Percentiles rank a stretch among this genome's conserved stretches.
phyloP scores from a whole-genome alignment of 1,284 basidiomycete genomes.

The Polyporus tsugae region DNA sequence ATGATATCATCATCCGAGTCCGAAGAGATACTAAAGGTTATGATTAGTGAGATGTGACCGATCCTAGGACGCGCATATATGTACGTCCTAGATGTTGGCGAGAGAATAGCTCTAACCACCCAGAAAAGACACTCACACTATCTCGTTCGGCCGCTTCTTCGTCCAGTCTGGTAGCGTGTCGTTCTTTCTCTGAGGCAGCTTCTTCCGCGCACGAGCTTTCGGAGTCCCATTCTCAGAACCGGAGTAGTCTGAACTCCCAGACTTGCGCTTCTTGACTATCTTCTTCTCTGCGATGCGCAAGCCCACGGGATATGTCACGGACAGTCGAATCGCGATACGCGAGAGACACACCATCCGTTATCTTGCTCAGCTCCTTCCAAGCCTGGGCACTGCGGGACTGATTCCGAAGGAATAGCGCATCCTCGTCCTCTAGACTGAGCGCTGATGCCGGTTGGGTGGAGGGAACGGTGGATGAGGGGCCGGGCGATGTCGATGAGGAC shows the following conservation, averaged over 20 bases:
- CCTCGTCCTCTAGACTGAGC: conserved; percentile 54
- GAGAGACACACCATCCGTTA: conserved; percentile 55
- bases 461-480: conserved; percentile 26
- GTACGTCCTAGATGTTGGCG: conserved; percentile 3
- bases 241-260: conserved; percentile 26
- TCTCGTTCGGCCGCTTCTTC: conserved; percentile 31
- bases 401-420: conserved; percentile 73
- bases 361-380: conserved; percentile 65
- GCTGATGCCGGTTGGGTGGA: conserved; percentile 27
- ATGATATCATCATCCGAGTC: conserved; percentile 55
- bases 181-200: conserved; percentile 43
- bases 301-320: neutral
- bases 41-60: conserved; percentile 6
- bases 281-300: conserved; percentile 25
- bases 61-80: conserved; percentile 9
- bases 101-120: neutral
- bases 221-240: conserved; percentile 37
- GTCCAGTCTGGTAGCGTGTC: conserved; percentile 39
- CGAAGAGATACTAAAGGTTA: conserved; percentile 44
- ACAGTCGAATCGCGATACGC: neutral
- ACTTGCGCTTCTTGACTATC: conserved; percentile 22
- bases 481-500: conserved; percentile 37
- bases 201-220: conserved; percentile 47
- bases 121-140: conserved; percentile 32
- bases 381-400: conserved; percentile 56